Percentiles rank a stretch among this genome's conserved stretches.
phyloP scores from a whole-genome alignment of 169 alveolate genomes.

The Plasmodium adleri region DNA sequence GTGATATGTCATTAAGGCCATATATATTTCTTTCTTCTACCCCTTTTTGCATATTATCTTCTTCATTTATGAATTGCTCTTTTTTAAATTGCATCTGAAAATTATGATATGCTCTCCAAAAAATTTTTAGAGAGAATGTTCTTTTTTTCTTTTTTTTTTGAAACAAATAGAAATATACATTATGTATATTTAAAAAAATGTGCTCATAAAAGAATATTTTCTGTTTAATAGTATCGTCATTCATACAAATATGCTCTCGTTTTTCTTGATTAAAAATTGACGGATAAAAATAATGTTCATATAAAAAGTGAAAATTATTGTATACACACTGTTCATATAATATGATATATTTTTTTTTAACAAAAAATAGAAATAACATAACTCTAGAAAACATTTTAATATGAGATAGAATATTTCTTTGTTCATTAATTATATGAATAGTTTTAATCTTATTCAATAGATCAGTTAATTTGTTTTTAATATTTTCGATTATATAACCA shows the following conservation, averaged over 20 bases:
- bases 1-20: too few species aligned
- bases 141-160: slow-evolving; percentile 58
- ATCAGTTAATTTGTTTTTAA: slow-evolving; percentile 19
- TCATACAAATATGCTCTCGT: background rate
- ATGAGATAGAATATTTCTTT: slow-evolving; percentile 22
- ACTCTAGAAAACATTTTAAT: slow-evolving; percentile 35
- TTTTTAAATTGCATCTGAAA: slow-evolving; percentile 36
- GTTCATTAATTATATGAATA: slow-evolving; percentile 13
- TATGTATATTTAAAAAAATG: slow-evolving; percentile 47
- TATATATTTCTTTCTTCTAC: too few species aligned
- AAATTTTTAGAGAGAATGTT: slow-evolving; percentile 34
- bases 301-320: slow-evolving; percentile 30
- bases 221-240: background rate
- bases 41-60: background rate
- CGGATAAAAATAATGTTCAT: slow-evolving; percentile 38
- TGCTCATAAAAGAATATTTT: slow-evolving; percentile 33
- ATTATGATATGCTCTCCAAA: slow-evolving; percentile 56
- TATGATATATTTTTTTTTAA: slow-evolving; percentile 57
- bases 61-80: background rate
- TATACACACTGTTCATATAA: slow-evolving; percentile 31
- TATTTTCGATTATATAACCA: slow-evolving; percentile 43
- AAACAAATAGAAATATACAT: slow-evolving; percentile 37
- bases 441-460: slow-evolving; percentile 16
- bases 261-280: background rate
- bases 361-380: slow-evolving; percentile 23